Base-by-base conservation (phyloP, 306 rosid genomes). In the Rosa chinensis region DNA sequence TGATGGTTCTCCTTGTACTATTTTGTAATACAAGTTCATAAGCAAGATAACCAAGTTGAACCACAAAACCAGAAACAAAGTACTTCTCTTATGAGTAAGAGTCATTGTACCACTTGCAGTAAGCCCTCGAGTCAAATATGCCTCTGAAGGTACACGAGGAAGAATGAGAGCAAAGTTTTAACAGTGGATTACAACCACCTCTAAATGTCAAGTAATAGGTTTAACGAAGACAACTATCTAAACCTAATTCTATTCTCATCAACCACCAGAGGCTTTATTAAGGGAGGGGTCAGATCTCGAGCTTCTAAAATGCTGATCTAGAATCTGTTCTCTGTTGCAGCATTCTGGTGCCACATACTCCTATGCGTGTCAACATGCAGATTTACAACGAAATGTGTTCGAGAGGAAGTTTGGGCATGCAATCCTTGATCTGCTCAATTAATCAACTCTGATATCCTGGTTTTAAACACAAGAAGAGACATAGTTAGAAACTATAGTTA, bases 241-340 rank as follows among this genome's bases (percentile, higher is more conserved):
- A 59, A 68, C 2, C 20, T 66, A 35, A 18, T 53, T 28, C 23
- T 35, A 39, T 11, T 69, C 72, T 44, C 74, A 28, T 66, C 37
- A 18, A 49, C 61, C 32, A 72, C 25, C 44, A 17, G 64, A 12
- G 6, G 72, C 66, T 59, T 16, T 55, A 21, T 11, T 17, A 5
- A 25, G 40, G 63, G 35, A 75, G 11, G 14, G 21, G 77, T 42
- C 77, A 11, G 48, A 61, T n/a, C 58, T 39, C 66, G 48, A 75
- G 76, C 56, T 69, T 69, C 4, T 11, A 64, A 21, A 21, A 56
- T 42, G 70, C 74, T 62, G 49, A 37, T 64, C 39, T 8, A 66
- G 32, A 72, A 56, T 56, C 59, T 78, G 35, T 63, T 55, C 56
- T 69, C 44, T 63, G 50, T 75, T 59, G 74, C 16, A 42, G 40